Conservation (phyloP, 345 rosid species). For the Hypericum perforatum region DNA sequence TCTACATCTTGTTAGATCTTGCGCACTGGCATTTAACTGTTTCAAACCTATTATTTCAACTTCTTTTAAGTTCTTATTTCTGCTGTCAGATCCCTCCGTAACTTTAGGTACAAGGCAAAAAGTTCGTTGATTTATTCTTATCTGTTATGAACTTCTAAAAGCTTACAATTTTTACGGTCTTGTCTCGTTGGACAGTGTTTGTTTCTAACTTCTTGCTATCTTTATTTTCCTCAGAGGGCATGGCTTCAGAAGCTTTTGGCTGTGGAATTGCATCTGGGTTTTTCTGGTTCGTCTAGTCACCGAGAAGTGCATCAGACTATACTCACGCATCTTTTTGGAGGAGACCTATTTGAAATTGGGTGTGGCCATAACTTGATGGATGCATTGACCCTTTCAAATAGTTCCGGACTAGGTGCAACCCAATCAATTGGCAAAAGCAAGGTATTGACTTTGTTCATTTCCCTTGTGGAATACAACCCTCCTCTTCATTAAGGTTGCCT, state of each 20-base stretch:
- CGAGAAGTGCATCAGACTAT: constrained; percentile 63
- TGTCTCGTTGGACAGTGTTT: constrained; percentile 1
- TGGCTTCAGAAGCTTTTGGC: constrained; percentile 94
- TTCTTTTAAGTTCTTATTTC: too few relatives aligned
- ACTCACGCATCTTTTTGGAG: constrained; percentile 77
- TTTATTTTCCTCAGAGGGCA: constrained; percentile 56
- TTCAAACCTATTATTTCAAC: too few relatives aligned
- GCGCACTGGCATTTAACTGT: too few relatives aligned
- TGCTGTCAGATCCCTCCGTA: too few relatives aligned
- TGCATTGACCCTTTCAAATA: constrained; percentile 32
- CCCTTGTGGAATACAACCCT: too few relatives aligned
- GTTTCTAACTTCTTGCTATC: constrained; percentile 6
- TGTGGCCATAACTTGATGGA: constrained; percentile 27
- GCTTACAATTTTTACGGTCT: not conserved
- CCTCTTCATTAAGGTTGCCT: too few relatives aligned
- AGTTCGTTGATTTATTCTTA: too few relatives aligned
- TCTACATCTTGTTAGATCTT: too few relatives aligned
- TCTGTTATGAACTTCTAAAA: not conserved
- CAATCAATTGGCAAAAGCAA: constrained; percentile 59
- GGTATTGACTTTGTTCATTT: constrained; percentile 29
- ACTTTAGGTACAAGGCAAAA: too few relatives aligned
- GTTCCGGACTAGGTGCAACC: constrained; percentile 41
- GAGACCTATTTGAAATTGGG: constrained; percentile 32
- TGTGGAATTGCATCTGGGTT: constrained; percentile 70
- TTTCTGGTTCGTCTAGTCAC: constrained; percentile 44